Conservation (phyloP, 331 rosid species). For the Erythrophleum ivorense region DNA sequence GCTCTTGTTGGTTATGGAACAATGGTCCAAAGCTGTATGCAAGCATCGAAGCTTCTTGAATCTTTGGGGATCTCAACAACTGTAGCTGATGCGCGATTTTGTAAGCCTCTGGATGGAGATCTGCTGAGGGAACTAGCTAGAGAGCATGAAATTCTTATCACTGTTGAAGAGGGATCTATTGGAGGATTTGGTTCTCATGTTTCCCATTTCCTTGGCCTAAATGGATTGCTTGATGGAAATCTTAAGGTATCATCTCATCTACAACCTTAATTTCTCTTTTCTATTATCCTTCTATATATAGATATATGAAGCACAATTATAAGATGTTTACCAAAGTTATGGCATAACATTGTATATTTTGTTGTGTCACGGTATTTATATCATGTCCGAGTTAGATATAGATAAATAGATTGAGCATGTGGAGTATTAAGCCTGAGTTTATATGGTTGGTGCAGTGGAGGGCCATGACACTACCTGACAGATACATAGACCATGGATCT, state of each 20-base stretch:
- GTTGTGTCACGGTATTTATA: too few species aligned
- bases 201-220: conserved; percentile 59
- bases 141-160: conserved; percentile 2
- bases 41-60: conserved; percentile 59
- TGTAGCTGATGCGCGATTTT: conserved; percentile 71
- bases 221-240: conserved; percentile 65
- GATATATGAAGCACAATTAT: too few species aligned
- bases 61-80: conserved; percentile 50
- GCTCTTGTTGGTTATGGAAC: conserved; percentile 78
- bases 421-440: neutral
- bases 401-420: neutral
- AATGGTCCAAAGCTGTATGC: conserved; percentile 53
- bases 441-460: conserved; percentile 57
- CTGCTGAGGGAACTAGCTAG: neutral
- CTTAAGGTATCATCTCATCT: conserved; percentile 49
- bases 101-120: conserved; percentile 54
- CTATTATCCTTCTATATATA: too few species aligned
- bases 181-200: conserved; percentile 79
- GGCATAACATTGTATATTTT: too few species aligned
- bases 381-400: too few species aligned
- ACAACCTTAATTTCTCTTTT: too few species aligned
- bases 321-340: neutral
- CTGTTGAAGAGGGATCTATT: conserved; percentile 26
- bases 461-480: conserved; percentile 69
- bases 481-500: conserved; percentile 73